Percentiles rank a stretch among this genome's conserved stretches.
phyloP scores from a whole-genome alignment of 2,329 filamentous ascomycete species.

The Trichoderma sp. region DNA sequence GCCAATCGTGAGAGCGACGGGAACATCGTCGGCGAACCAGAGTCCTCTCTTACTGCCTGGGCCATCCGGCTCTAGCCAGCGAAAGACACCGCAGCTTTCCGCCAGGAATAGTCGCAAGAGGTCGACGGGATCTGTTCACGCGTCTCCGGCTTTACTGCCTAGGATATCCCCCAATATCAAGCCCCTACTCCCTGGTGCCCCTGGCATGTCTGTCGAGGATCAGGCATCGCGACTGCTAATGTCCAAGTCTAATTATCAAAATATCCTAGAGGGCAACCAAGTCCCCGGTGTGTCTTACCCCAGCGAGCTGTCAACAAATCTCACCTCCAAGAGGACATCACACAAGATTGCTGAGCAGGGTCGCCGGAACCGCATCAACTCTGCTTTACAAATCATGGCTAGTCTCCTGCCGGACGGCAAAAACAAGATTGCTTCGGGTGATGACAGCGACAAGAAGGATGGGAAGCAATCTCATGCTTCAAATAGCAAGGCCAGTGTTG shows the following conservation, averaged over 20 bases:
- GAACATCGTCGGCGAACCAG: slow-evolving; percentile 54
- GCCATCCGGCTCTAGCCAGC: slow-evolving; percentile 43
- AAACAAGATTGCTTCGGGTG: slow-evolving; percentile 38
- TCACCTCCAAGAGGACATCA: slow-evolving; percentile 93
- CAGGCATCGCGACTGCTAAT: slow-evolving; percentile 73
- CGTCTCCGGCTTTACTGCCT: slow-evolving; percentile 81
- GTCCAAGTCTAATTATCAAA: slow-evolving; percentile 97
- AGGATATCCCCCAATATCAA: slow-evolving; percentile 94
- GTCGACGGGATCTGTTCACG: slow-evolving; percentile 69
- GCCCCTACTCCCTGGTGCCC: slow-evolving; percentile 68
- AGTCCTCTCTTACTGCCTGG: slow-evolving; percentile 61
- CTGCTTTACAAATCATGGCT: slow-evolving; percentile 87
- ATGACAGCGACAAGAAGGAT: slow-evolving; percentile 48
- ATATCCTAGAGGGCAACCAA: slow-evolving; percentile 88
- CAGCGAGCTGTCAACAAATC: slow-evolving; percentile 83
- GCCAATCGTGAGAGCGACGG: slow-evolving; percentile 43
- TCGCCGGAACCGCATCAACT: slow-evolving; percentile 90
- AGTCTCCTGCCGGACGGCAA: slow-evolving; percentile 66
- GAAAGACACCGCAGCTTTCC: slow-evolving; percentile 55
- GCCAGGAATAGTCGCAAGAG: slow-evolving; percentile 65
- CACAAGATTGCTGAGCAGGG: slow-evolving; percentile 99
- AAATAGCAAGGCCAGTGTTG: slow-evolving; percentile 92
- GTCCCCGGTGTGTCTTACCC: slow-evolving; percentile 89
- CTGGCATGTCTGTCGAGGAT: slow-evolving; percentile 54
- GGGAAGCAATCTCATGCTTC: slow-evolving; percentile 52